These are phyloP conservation scores for Begonia masoniana DNA, from an alignment of 306 rosid species.

Conservation along the genomic window DNA sequence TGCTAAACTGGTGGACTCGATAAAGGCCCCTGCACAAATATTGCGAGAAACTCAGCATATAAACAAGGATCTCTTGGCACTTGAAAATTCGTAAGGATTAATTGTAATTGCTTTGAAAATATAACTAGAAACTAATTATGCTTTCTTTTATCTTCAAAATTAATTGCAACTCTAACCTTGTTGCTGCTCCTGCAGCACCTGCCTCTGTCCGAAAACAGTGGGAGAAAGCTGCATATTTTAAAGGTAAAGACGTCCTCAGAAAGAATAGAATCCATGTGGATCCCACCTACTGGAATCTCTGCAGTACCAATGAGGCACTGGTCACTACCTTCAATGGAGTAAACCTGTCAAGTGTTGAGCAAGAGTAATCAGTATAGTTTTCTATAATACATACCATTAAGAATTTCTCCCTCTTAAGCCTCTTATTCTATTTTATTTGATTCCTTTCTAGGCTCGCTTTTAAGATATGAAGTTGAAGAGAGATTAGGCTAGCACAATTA, in stretches of 20 bases:
- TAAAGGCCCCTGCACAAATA: slow-evolving; percentile 76
- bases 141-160: background rate
- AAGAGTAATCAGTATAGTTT: slow-evolving; percentile 19
- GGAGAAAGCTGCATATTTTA: slow-evolving; percentile 83
- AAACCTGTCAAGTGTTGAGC: slow-evolving; percentile 43
- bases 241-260: slow-evolving; percentile 57
- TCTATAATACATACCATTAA: background rate
- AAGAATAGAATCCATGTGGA: slow-evolving; percentile 94
- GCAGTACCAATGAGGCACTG: slow-evolving; percentile 99
- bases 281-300: slow-evolving; percentile 96
- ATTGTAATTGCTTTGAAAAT: background rate
- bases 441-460: no score
- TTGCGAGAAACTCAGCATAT: background rate
- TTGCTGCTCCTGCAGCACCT: slow-evolving; percentile 91
- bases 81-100: background rate
- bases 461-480: no score
- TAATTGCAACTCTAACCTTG: slow-evolving; percentile 31
- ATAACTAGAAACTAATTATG: no score
- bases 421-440: slow-evolving; percentile 2
- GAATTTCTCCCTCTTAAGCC: slow-evolving; percentile 3
- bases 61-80: background rate
- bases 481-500: no score
- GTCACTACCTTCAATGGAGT: slow-evolving; percentile 75
- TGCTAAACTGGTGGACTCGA: slow-evolving; percentile 99
- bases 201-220: slow-evolving; percentile 99